These are phyloP conservation scores for Trichoderma orchidacearum DNA, from an alignment of 495 filamentous ascomycete species.

Conservation along the genomic window DNA sequence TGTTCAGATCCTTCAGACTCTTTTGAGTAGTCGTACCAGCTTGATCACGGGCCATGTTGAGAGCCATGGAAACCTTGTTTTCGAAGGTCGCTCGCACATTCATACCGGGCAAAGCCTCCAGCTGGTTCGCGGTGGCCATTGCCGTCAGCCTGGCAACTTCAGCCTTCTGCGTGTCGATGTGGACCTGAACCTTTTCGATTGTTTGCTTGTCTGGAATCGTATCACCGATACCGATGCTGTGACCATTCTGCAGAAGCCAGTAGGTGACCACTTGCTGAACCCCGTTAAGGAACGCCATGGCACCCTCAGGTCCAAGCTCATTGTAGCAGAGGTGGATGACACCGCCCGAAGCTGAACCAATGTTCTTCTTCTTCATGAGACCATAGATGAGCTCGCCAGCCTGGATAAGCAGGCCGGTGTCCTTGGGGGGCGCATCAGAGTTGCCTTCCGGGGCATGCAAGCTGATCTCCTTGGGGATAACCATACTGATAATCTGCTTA, in stretches of 20 bases:
- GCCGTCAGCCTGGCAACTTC: slow-evolving; percentile 62
- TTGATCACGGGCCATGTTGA: slow-evolving; percentile 92
- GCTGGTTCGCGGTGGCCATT: slow-evolving; percentile 65
- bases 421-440: slow-evolving; percentile 49
- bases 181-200: slow-evolving; percentile 66
- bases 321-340: slow-evolving; percentile 96
- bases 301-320: slow-evolving; percentile 70
- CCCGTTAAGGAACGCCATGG: slow-evolving; percentile 91
- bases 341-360: slow-evolving; percentile 74
- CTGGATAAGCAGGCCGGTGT: slow-evolving; percentile 71
- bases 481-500: slow-evolving; percentile 92
- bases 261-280: slow-evolving; percentile 87
- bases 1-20: slow-evolving; percentile 89
- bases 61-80: slow-evolving; percentile 78
- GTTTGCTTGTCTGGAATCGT: slow-evolving; percentile 82
- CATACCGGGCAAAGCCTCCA: slow-evolving; percentile 91
- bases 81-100: slow-evolving; percentile 97
- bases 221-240: slow-evolving; percentile 97
- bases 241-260: slow-evolving; percentile 96
- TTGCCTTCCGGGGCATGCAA: slow-evolving; percentile 47
- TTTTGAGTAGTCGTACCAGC: slow-evolving; percentile 84
- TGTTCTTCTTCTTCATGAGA: slow-evolving; percentile 81
- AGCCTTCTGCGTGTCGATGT: slow-evolving; percentile 64
- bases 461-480: slow-evolving; percentile 78
- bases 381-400: slow-evolving; percentile 85